Base-by-base conservation (phyloP, 2,329 filamentous ascomycete species). In the Ceratocystis cubensis region DNA sequence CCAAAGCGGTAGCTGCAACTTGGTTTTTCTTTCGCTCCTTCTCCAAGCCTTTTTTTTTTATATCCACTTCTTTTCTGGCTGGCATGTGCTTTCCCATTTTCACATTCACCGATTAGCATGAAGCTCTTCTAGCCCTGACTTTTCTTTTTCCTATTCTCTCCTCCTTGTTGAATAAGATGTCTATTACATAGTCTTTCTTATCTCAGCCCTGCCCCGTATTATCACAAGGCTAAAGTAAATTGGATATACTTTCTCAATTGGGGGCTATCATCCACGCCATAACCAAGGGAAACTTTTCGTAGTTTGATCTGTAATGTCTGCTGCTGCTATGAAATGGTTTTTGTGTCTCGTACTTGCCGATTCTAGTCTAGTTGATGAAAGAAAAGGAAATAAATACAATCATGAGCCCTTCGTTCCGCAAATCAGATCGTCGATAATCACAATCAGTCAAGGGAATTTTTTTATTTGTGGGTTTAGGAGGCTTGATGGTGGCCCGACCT, bases 11-110 rank as follows among this genome's bases (percentile, higher is more conserved):
- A 45, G 28, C 28, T 33, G 33, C 46, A 30, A 15, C 37, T 17
- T 65, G 33, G 20, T 61, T 48, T 41, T 66, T 48, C 50, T 57
- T 57, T 20, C 59, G 46, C 37, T 30, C 65, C 44, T 44, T 33
- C 46, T 48, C 53, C n/a, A 37, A 53, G 41, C 30, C n/a, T 45
- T 15, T 25, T 41, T 41, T 13, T 41, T 41, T 15, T 41, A 41
- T 30, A 25, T 30, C 65, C 20, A 50, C 13, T 63, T 25, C n/a
- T 61, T 15, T 63, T 25, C n/a, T 61, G 4, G 41, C 53, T 67
- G 62, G 62, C 61, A 67, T 67, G 66, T 64, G 53, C n/a, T 50
- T 48, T 61, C 33, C 37, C 61, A 67, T 64, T 61, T 67, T 64
- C 62, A 59, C 10, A 45, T 30, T 6, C 10, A 44, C 37, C 7